Evolutionary conservation across 108 stramenopile species (phyloP).

Genomic region (Cyclotella kingstonii): DNA sequence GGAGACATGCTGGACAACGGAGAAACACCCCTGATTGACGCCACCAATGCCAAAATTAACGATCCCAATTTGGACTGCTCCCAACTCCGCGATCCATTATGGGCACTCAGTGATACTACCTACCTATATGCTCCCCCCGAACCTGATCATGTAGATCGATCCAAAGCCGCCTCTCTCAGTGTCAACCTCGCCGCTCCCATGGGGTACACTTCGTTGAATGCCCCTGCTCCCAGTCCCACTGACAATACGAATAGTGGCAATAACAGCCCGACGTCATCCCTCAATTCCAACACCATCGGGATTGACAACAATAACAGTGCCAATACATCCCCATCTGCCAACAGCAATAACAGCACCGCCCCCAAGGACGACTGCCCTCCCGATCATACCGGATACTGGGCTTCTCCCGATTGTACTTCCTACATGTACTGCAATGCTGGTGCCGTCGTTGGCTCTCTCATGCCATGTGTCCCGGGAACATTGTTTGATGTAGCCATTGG

Average conservation of each 20-base stretch:
- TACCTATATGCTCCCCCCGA: constrained; percentile 31
- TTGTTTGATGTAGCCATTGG: constrained; percentile 40
- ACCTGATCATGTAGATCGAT: constrained; percentile 24
- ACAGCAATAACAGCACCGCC: background rate
- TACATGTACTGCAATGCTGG: constrained; percentile 32
- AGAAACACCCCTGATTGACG: constrained; percentile 39
- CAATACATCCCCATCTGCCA: background rate
- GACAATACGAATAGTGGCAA: no score
- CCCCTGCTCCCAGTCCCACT: background rate
- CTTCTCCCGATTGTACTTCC: constrained; percentile 11
- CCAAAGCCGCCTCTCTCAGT: constrained; percentile 8
- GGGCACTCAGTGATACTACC: constrained; percentile 13
- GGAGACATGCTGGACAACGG: constrained; percentile 42
- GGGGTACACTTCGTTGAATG: background rate
- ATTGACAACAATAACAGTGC: constrained; percentile 1
- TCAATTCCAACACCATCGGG: background rate
- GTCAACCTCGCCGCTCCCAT: constrained; percentile 4
- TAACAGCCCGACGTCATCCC: constrained; percentile 2
- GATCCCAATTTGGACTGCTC: constrained; percentile 37
- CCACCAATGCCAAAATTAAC: constrained; percentile 26
- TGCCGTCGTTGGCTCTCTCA: constrained; percentile 6
- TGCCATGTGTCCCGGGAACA: constrained; percentile 40
- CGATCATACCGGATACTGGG: constrained; percentile 21
- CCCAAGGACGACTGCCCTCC: constrained; percentile 15
- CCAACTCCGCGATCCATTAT: constrained; percentile 23